Base-by-base conservation (phyloP, 2,329 filamentous ascomycete genomes). In the Didymella lethalis region DNA sequence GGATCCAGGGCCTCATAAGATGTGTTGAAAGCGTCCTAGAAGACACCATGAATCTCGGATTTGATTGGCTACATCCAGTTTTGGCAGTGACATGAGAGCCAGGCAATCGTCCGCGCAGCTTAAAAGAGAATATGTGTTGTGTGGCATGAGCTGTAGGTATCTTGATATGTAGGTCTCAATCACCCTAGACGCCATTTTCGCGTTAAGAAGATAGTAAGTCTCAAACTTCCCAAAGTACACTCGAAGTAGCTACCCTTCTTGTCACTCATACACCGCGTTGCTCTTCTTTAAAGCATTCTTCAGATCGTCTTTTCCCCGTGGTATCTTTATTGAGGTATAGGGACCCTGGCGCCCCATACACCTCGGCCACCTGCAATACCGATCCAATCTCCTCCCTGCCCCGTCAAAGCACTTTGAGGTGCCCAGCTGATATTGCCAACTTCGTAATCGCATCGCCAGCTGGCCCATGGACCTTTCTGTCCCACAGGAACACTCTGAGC, bases 401-500 rank as follows among this genome's bases (percentile, higher is more conserved):
- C 82, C 29, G 84, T 89, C 55, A 89, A 79, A 23, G 88, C 80
- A 62, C 84, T 87, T 62, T 89, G 88, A 31, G 92, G 92, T 29
- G 91, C 90, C 91, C 92, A 96, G 64, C 90, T 91, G 14, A 96
- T 82, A 74, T 96, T 96, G 40, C 88, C 89, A 48, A 96, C 88
- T 77, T 96, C 92, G 69, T 94, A 94, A 64, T 95, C 92, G 75
- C 91, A 94, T 73, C 89, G 85, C 92, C 92, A 96, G 72, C 86
- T 88, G 5, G 90, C 90, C 3, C 90, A 86, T 0, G 92, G 92
- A 23, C 84, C 88, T 86, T 86, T 75, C 79, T 83, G 73, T 82
- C 74, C 72, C n/a, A 77, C 70, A 7, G 72, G 90, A 2, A 68
- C 65, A 11, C 64, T 62, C 48, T 71, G 66, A 16, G 66, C 57